Evolutionary conservation across 441 rosid genomes (phyloP).

Genomic region (Biscutella laevigata): DNA sequence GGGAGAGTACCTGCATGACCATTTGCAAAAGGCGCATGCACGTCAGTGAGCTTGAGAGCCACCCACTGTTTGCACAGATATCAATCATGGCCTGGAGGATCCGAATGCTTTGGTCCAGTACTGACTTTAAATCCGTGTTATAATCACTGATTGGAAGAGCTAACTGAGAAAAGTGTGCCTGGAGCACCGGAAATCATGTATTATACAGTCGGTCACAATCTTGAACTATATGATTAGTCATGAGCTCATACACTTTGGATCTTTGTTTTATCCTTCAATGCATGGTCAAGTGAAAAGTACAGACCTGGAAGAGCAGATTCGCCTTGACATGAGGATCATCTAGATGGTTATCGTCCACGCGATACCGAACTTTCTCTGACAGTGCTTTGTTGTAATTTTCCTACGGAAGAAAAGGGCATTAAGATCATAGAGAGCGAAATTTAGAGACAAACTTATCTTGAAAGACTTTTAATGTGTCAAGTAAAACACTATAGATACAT

Average conservation of each 20-base stretch:
- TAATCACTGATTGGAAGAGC: constrained; percentile 92
- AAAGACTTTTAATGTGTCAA: neutral
- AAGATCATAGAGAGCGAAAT: neutral
- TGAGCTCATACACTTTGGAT: neutral
- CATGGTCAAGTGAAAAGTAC: neutral
- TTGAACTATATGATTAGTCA: neutral
- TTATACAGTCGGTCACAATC: neutral
- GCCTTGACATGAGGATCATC: constrained; percentile 97
- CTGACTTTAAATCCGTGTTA: constrained; percentile 89
- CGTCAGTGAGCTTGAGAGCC: constrained; percentile 88
- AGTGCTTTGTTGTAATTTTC: constrained; percentile 77
- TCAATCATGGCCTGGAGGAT: constrained; percentile 98
- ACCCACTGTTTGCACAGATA: constrained; percentile 96
- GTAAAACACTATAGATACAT: constrained; percentile 12
- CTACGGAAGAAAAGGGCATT: constrained; percentile 32
- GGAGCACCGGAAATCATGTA: constrained; percentile 22
- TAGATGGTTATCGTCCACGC: constrained; percentile 64
- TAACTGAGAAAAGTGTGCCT: constrained; percentile 93
- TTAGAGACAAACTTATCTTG: neutral
- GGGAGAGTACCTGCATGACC: constrained; percentile 83
- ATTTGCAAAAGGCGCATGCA: constrained; percentile 99
- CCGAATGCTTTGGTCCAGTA: constrained; percentile 96
- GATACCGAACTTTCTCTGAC: constrained; percentile 60
- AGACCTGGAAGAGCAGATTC: constrained; percentile 84
- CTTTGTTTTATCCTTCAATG: neutral